Conservation (phyloP, 345 rosid species). For the Geranium rotundifolium region DNA sequence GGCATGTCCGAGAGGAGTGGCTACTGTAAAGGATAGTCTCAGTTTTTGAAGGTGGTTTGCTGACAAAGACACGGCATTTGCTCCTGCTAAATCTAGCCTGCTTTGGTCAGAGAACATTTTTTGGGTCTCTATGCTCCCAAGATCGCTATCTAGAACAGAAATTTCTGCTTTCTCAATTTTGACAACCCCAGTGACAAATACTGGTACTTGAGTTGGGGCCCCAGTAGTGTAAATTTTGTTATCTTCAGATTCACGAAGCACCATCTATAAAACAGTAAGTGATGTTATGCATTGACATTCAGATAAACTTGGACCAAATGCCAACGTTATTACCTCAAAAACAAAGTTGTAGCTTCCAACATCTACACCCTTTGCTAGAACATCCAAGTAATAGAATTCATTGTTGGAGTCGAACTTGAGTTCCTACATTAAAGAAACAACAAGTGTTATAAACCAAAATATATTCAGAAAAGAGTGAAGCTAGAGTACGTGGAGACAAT, state of each 20-base stretch:
- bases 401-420: slow-evolving; percentile 55
- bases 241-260: slow-evolving; percentile 52
- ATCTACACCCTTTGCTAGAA: slow-evolving; percentile 48
- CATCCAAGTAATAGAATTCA: slow-evolving; percentile 36
- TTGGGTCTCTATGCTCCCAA: slow-evolving; percentile 63
- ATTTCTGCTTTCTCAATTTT: slow-evolving; percentile 61
- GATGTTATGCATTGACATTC: slow-evolving; percentile 1
- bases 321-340: slow-evolving; percentile 55
- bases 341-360: slow-evolving; percentile 73
- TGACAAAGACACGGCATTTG: slow-evolving; percentile 46
- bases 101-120: slow-evolving; percentile 32
- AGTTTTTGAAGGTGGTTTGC: slow-evolving; percentile 97
- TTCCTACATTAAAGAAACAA: slow-evolving; percentile 35
- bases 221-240: slow-evolving; percentile 49
- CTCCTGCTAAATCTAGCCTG: slow-evolving; percentile 70
- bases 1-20: slow-evolving; percentile 50
- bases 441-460: neutral
- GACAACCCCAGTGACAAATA: slow-evolving; percentile 53
- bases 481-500: neutral
- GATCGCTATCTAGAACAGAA: slow-evolving; percentile 72
- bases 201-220: slow-evolving; percentile 44
- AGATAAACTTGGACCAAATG: neutral
- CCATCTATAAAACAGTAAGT: slow-evolving; percentile 25
- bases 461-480: slow-evolving; percentile 1
- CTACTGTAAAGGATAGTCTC: slow-evolving; percentile 56